Percentiles rank a stretch among this genome's conserved stretches.
phyloP scores from a whole-genome alignment of 331 rosid species.

The Malus hybrid region DNA sequence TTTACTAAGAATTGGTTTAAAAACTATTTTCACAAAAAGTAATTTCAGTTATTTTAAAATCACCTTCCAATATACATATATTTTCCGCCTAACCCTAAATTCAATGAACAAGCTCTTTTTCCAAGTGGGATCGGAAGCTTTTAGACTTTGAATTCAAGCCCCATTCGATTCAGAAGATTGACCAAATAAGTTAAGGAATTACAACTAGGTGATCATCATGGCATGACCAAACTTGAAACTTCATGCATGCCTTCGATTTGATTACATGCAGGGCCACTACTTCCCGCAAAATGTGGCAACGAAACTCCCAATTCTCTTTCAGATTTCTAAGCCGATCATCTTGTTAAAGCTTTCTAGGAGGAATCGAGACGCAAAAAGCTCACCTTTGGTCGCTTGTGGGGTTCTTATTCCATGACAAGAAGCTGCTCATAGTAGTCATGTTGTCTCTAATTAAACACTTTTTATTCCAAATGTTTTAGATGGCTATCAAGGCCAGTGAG shows the following conservation, averaged over 20 bases:
- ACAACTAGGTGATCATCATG: constrained; percentile 20
- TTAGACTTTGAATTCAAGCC: too few relatives aligned
- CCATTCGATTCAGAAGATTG: constrained; percentile 14
- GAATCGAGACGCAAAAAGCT: constrained; percentile 31
- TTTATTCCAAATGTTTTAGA: neutral
- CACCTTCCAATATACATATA: too few relatives aligned
- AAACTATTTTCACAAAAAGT: too few relatives aligned
- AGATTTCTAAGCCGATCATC: constrained; percentile 6
- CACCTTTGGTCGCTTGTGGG: constrained; percentile 25
- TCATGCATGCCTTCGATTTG: neutral
- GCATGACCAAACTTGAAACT: neutral
- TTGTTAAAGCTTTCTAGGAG: constrained; percentile 17
- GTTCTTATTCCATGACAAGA: constrained; percentile 17
- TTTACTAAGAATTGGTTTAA: too few relatives aligned
- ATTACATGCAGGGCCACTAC: neutral
- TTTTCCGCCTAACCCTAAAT: too few relatives aligned
- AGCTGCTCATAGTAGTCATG: constrained; percentile 24
- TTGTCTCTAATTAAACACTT: constrained; percentile 14
- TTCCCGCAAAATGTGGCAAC: constrained; percentile 12
- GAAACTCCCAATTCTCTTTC: constrained; percentile 4
- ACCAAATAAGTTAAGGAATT: constrained; percentile 19
- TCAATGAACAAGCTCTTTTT: too few relatives aligned
- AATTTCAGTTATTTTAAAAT: too few relatives aligned
- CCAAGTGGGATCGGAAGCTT: too few relatives aligned
- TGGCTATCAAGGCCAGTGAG: neutral